A percentile compares a stretch with the other conserved stretches of the same genome.
Evolutionary conservation across 768 basidiomycete species (phyloP).

Genomic region (Wakefieldia striispora): DNA sequence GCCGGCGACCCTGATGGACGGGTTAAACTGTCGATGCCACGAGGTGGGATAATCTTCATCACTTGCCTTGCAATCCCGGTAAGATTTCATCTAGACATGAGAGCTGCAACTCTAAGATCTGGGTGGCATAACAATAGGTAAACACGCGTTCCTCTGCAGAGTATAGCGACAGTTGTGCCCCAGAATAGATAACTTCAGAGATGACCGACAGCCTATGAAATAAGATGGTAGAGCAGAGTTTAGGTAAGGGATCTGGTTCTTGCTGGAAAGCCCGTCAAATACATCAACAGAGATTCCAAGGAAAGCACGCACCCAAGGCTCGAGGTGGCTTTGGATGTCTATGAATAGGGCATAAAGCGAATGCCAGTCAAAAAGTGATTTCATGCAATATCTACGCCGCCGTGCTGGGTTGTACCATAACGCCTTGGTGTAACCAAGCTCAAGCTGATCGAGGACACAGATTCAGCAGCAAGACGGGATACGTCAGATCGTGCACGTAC

Average conservation of each 20-base stretch:
- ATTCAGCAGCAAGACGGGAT: background rate
- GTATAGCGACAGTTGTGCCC: constrained; percentile 76
- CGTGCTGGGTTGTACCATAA: constrained; percentile 70
- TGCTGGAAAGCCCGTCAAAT: constrained; percentile 13
- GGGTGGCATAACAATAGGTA: constrained; percentile 71
- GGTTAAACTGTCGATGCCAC: background rate
- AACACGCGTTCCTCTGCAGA: constrained; percentile 63
- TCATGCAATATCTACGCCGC: constrained; percentile 62
- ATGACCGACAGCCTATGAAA: constrained; percentile 60
- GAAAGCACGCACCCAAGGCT: constrained; percentile 13
- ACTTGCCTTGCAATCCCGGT: constrained; percentile 39
- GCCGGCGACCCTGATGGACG: constrained; percentile 22
- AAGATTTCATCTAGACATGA: constrained; percentile 50
- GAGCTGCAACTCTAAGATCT: constrained; percentile 57
- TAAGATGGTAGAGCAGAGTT: constrained; percentile 37
- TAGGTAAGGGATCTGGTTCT: constrained; percentile 28
- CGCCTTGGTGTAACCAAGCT: constrained; percentile 56
- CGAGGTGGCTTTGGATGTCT: constrained; percentile 18
- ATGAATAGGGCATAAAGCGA: constrained; percentile 49
- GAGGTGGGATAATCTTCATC: background rate
- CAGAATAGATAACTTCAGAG: constrained; percentile 69
- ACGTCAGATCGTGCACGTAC: constrained; percentile 17
- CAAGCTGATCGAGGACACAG: constrained; percentile 40
- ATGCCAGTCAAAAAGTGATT: constrained; percentile 66
- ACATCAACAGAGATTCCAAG: background rate